Conservation (phyloP, 345 rosid genomes). For the Dovyalis caffra region DNA sequence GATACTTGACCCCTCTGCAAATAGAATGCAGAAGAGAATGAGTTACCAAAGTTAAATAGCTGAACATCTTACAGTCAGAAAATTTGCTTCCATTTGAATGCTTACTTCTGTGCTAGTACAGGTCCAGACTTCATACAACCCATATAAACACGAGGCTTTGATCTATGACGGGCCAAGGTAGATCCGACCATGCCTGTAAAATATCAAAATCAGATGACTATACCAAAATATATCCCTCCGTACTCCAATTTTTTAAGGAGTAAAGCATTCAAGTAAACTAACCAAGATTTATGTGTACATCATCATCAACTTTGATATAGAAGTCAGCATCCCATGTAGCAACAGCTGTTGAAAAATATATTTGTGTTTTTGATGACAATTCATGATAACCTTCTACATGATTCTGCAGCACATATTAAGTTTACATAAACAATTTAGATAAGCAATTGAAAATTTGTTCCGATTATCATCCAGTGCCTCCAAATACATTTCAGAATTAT, state of each 20-base stretch:
- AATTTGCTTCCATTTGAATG: conserved; percentile 1
- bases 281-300: conserved; percentile 92
- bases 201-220: conserved; percentile 18
- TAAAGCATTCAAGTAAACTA: conserved; percentile 32
- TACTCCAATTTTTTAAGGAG: conserved; percentile 5
- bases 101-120: conserved; percentile 86
- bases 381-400: conserved; percentile 78
- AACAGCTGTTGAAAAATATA: conserved; percentile 62
- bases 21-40: conserved; percentile 5
- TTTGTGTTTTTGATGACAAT: conserved; percentile 67
- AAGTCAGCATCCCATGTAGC: conserved; percentile 84
- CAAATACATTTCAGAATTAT: neutral
- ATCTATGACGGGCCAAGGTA: conserved; percentile 78
- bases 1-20: conserved; percentile 80
- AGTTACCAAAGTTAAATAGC: neutral
- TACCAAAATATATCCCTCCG: neutral
- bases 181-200: conserved; percentile 69
- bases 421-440: conserved; percentile 1
- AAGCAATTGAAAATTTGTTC: conserved; percentile 1
- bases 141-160: conserved; percentile 71
- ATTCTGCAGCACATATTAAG: conserved; percentile 58
- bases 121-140: conserved; percentile 99
- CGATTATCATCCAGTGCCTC: neutral
- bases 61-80: neutral
- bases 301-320: conserved; percentile 76